These are phyloP conservation scores for Vanderwaltozyma polyspora DNA, from an alignment of 805 yeast genomes.

Conservation along the genomic window DNA sequence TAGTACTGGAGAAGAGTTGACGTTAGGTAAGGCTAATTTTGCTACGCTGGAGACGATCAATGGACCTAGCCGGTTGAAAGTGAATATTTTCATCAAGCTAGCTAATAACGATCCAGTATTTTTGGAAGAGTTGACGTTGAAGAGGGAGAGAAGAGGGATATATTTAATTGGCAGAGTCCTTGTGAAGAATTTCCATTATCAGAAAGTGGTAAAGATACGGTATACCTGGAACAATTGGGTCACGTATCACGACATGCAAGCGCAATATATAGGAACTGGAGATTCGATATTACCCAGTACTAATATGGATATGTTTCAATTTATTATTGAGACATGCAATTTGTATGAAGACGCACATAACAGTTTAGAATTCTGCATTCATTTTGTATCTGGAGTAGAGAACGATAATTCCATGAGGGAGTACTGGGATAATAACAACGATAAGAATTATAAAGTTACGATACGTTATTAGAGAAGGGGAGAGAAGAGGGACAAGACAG, in stretches of 20 bases:
- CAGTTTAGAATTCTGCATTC: constrained; percentile 21
- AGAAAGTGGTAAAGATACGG: constrained; percentile 56
- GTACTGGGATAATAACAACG: constrained; percentile 25
- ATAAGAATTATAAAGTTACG: constrained; percentile 18
- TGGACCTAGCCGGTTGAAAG: constrained; percentile 16
- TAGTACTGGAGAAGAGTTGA: constrained; percentile 6
- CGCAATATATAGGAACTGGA: constrained; percentile 22
- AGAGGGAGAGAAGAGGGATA: constrained; percentile 2
- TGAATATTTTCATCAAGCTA: constrained; percentile 22
- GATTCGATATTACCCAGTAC: constrained; percentile 22
- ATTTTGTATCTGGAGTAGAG: constrained; percentile 15
- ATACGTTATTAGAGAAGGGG: not conserved
- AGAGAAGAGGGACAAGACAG: not conserved
- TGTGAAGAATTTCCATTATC: constrained; percentile 62
- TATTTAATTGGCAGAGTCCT: constrained; percentile 62
- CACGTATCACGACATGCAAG: constrained; percentile 34
- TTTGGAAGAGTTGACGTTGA: constrained; percentile 14
- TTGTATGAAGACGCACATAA: constrained; percentile 7
- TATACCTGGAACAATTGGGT: constrained; percentile 76
- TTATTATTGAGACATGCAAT: constrained; percentile 18
- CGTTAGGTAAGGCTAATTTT: constrained; percentile 20
- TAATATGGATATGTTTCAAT: constrained; percentile 24
- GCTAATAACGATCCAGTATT: constrained; percentile 18
- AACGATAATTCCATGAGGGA: constrained; percentile 14
- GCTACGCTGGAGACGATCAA: constrained; percentile 21